Evolutionary conservation across 495 filamentous ascomycete species (phyloP), one percentile per base, ranked within the genome.

Genomic region (Tuber aestivum): DNA sequence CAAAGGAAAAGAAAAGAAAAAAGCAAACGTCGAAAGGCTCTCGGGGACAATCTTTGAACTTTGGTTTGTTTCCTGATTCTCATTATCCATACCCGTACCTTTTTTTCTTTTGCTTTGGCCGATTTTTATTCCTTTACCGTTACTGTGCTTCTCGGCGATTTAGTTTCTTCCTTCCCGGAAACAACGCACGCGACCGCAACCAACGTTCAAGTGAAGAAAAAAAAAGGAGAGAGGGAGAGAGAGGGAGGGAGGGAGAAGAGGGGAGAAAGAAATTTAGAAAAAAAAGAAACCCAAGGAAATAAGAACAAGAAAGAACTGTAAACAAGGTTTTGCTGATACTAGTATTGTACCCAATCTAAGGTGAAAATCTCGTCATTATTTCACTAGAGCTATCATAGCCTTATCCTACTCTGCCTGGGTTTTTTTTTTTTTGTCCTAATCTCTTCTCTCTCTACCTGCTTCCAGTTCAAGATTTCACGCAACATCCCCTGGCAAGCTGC

Each of bases 171-270:
- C 12, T 44, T 68, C 65, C 68, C 48, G 61, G 48, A 72, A 41
- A 68, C 35, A 40, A 69, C 61, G 78, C 77, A 79, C 78, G 73
- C 77, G 77, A 78, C 77, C 75, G 70, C 27, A 74, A 35, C 56
- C 56, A 65, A 65, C 56, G 4, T 65, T 35, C 27, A 65, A 35
- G 56, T 65, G 27, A 65, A 16, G n/a, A 35, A 65, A 32, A 35
- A 18, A 65, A 12, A 4, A 35, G 14, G 56, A 35, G 50, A n/a
- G 23, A 18, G 32, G n/a, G n/a, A n/a, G n/a, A n/a, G n/a, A n/a
- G n/a, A n/a, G n/a, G n/a, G n/a, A n/a, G n/a, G n/a, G n/a, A n/a
- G n/a, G n/a, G n/a, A n/a, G n/a, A n/a, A n/a, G n/a, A n/a, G n/a
- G n/a, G n/a, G n/a, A n/a, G n/a, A n/a, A n/a, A n/a, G 16, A 65